Percentiles rank a stretch among this genome's conserved stretches.
Evolutionary conservation across 495 filamentous ascomycete genomes (phyloP).

Genomic region (Podospora comata): DNA sequence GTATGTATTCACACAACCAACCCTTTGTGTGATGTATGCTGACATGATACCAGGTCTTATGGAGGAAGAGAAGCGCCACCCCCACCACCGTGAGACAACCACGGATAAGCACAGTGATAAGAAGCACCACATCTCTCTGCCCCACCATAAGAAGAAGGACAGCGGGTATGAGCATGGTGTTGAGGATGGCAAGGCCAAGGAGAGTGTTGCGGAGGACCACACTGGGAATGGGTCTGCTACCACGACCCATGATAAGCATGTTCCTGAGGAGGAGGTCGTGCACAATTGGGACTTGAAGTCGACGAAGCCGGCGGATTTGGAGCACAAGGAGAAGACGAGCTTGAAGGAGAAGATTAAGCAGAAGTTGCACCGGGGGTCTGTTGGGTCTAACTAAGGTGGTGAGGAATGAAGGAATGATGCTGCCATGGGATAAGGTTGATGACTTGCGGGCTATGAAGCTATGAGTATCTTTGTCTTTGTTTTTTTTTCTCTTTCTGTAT

Average conservation of each 20-base stretch:
- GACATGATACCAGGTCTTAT: conserved; percentile 35
- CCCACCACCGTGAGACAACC: not conserved
- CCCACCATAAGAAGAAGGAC: conserved; percentile 9
- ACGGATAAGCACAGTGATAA: not conserved
- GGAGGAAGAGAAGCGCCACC: conserved; percentile 35
- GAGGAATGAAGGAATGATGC: not conserved
- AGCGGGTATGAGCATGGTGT: not conserved
- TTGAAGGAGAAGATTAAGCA: conserved; percentile 48
- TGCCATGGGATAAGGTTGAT: not conserved
- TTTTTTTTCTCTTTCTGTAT: not conserved
- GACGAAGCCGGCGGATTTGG: not conserved
- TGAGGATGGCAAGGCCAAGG: not conserved
- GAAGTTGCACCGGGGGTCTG: conserved; percentile 35
- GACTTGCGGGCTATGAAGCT: not conserved
- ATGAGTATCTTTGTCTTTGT: not conserved
- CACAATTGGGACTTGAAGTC: not conserved
- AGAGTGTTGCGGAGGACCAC: not conserved
- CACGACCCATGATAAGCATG: not conserved
- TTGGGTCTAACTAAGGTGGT: not conserved
- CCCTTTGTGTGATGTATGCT: conserved; percentile 10
- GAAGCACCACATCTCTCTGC: not conserved
- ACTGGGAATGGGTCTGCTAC: not conserved
- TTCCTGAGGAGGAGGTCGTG: not conserved
- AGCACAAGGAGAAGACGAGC: conserved; percentile 32
- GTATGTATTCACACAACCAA: conserved; percentile 43